Percentiles rank a stretch among this genome's conserved stretches.
Evolutionary conservation across 1,284 basidiomycete genomes (phyloP).

Genomic region (Trichosporon faecale): DNA sequence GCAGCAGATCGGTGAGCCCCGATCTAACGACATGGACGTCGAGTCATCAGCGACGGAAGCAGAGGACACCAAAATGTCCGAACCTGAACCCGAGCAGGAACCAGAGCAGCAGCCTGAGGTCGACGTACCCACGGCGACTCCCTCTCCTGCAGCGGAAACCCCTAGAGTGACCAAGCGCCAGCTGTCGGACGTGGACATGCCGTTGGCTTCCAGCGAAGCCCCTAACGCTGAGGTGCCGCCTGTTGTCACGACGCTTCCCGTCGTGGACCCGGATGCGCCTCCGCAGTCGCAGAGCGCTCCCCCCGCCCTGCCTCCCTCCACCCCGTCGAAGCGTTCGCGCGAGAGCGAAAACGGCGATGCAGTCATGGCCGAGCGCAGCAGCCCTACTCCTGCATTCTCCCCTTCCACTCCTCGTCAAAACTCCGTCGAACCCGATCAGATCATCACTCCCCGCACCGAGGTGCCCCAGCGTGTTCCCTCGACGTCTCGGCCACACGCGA

Average conservation of each 20-base stretch:
- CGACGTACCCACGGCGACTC: slow-evolving; percentile 15
- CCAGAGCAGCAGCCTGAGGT: slow-evolving; percentile 28
- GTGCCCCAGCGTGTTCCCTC: slow-evolving; percentile 6
- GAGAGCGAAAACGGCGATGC: slow-evolving; percentile 10
- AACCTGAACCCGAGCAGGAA: neutral
- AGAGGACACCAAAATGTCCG: neutral
- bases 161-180: neutral
- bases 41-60: slow-evolving; percentile 17
- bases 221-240: neutral
- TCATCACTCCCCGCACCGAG: neutral
- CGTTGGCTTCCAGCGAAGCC: neutral
- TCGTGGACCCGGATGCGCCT: neutral
- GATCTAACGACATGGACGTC: slow-evolving; percentile 23
- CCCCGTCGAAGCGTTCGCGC: slow-evolving; percentile 20
- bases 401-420: neutral
- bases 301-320: slow-evolving; percentile 5
- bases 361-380: neutral
- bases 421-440: neutral
- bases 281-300: neutral
- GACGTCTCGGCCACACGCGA: slow-evolving; percentile 12
- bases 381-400: neutral
- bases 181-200: neutral
- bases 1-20: slow-evolving; percentile 18
- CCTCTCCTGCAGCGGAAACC: neutral
- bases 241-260: neutral